Evolutionary conservation across 2,329 filamentous ascomycete species (phyloP).

Genomic region (Phialemonium atrogriseum): DNA sequence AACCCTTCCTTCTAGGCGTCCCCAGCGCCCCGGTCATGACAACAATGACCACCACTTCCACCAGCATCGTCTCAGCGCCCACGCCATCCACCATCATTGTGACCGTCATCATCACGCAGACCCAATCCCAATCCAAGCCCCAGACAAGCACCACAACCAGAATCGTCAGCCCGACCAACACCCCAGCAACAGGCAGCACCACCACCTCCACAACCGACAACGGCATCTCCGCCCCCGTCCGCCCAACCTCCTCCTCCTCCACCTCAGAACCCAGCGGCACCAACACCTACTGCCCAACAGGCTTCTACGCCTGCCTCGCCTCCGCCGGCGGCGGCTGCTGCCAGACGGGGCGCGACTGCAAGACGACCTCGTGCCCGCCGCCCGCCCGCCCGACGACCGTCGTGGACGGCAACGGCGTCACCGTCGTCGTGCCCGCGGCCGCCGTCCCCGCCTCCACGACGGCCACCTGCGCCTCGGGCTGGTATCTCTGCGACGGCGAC

Average conservation of each 20-base stretch:
- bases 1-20: slow-evolving; percentile 25
- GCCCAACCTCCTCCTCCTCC: slow-evolving; percentile 32
- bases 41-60: slow-evolving; percentile 30
- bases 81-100: slow-evolving; percentile 32
- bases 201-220: slow-evolving; percentile 22
- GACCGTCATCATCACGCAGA: slow-evolving; percentile 30
- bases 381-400: slow-evolving; percentile 54
- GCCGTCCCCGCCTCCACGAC: slow-evolving; percentile 33
- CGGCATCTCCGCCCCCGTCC: slow-evolving; percentile 35
- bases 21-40: slow-evolving; percentile 19
- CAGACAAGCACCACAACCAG: slow-evolving; percentile 25
- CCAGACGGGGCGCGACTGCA: slow-evolving; percentile 77
- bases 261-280: slow-evolving; percentile 24
- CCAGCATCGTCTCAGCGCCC: slow-evolving; percentile 23
- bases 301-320: slow-evolving; percentile 86
- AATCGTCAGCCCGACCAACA: slow-evolving; percentile 25
- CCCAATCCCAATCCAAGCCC: slow-evolving; percentile 19
- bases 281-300: slow-evolving; percentile 63
- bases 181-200: slow-evolving; percentile 23
- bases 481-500: slow-evolving; percentile 59
- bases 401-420: slow-evolving; percentile 49
- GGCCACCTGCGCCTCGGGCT: slow-evolving; percentile 63
- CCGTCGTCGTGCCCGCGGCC: slow-evolving; percentile 57
- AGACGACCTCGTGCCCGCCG: slow-evolving; percentile 68
- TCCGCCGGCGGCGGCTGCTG: slow-evolving; percentile 80